A percentile compares a stretch with the other conserved stretches of the same genome.
Conservation (phyloP, 1,139 yeast genomes). For the Yamadazyma triangularis region DNA sequence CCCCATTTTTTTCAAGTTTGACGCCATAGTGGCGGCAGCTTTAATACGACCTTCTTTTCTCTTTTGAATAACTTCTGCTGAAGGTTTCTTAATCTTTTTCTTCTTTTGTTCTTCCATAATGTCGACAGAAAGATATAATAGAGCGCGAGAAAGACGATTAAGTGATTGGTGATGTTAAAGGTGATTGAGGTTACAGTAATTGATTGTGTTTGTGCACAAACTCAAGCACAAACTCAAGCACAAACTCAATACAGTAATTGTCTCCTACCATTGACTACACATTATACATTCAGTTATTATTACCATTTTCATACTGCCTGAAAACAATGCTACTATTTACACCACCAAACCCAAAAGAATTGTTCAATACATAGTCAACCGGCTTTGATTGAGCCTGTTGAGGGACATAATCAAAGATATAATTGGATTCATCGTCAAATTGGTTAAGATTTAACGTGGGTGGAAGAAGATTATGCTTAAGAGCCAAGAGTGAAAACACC, state of each 20-base stretch:
- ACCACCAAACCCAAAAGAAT: conserved; percentile 98
- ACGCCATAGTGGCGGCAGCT: conserved; percentile 75
- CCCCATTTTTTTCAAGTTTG: conserved; percentile 67
- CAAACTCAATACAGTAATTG: too few relatives aligned
- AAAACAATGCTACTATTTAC: conserved; percentile 67
- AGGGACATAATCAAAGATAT: conserved; percentile 60
- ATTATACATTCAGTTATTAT: too few relatives aligned
- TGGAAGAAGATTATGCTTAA: conserved; percentile 58
- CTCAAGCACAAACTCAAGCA: too few relatives aligned
- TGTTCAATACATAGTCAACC: conserved; percentile 64
- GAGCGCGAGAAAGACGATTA: too few relatives aligned
- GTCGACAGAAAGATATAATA: too few relatives aligned
- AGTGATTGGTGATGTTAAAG: too few relatives aligned
- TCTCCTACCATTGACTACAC: too few relatives aligned
- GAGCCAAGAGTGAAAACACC: conserved; percentile 68
- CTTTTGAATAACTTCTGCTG: conserved; percentile 65
- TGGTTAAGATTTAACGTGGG: conserved; percentile 71
- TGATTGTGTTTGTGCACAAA: too few relatives aligned
- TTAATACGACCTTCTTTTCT: conserved; percentile 68
- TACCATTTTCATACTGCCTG: too few relatives aligned
- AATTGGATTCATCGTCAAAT: conserved; percentile 44
- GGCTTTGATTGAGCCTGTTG: conserved; percentile 34
- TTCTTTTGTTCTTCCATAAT: conserved; percentile 14
- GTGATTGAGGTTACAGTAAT: too few relatives aligned
- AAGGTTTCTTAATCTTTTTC: conserved; percentile 29